Base-by-base conservation (phyloP, 257 asterid species). In the Striga asiatica region DNA sequence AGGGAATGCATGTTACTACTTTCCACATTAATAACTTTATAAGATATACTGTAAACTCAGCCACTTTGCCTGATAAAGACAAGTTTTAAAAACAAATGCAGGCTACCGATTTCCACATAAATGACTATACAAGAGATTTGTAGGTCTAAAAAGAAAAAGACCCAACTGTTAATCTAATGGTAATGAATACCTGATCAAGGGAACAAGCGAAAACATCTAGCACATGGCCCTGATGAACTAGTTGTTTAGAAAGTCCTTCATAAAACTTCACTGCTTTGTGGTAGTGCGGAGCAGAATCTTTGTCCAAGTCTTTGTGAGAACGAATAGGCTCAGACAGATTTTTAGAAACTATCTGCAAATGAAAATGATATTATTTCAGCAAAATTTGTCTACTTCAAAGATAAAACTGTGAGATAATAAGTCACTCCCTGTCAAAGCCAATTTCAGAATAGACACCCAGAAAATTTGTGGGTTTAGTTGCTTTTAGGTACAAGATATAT, bases 191-290 rank as follows among this genome's bases (percentile, higher is more conserved):
- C 98, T 92, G 97, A 79, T 88, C 97, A 77, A 87, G 95, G 19
- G 97, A 94, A 75, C 89, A 77, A 38, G 97, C 98, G 76, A 91
- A 92, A 50, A 92, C 72, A 65, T 92, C 98, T 25, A 92, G 78
- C 66, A 84, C 98, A 32, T 92, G 98, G 17, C 98, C 98, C 77
- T 92, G 98, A 68, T 82, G 89, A 74, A 92, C 87, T 62, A 92
- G 94, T 68, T 92, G 98, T 75, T 82, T 92, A 14, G 97, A 78
- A 60, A 88, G 80, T 58, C 74, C 70, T 75, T 88, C 98, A 65
- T 92, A 92, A 62, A 87, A 84, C 66, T 82, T 92, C 58, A 78
- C 97, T 45, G 95, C 95, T 67, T 92, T 92, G 65, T 88, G 95
- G 69, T 72, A 82, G 60, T 71, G 79, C 16, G 94, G 93, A 13